A percentile compares a stretch with the other conserved stretches of the same genome.
Evolutionary conservation across 139 green algal genomes (phyloP).

Genomic region (Chloropicon primus): DNA sequence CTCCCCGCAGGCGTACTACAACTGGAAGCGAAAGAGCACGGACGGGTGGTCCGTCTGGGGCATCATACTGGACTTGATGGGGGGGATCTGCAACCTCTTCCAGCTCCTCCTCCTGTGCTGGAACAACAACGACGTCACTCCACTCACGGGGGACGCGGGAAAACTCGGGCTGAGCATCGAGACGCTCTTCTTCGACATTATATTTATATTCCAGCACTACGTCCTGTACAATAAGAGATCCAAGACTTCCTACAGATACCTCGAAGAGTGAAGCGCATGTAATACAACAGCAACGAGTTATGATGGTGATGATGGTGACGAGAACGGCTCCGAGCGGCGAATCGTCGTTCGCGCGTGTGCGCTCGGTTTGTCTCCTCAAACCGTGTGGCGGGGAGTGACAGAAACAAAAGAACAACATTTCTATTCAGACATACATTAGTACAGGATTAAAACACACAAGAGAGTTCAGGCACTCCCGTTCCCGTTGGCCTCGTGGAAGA

Average conservation of each 20-base stretch:
- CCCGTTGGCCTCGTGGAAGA: neutral
- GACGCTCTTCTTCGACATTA: slow-evolving; percentile 37
- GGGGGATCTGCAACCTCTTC: slow-evolving; percentile 30
- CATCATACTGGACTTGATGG: slow-evolving; percentile 40
- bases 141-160: slow-evolving; percentile 25
- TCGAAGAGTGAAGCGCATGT: neutral
- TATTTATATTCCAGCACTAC: slow-evolving; percentile 51
- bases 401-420: too few relatives aligned
- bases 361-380: too few relatives aligned
- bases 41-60: slow-evolving; percentile 33
- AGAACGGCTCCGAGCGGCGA: too few relatives aligned
- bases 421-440: too few relatives aligned
- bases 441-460: neutral
- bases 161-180: slow-evolving; percentile 45
- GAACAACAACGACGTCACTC: slow-evolving; percentile 18
- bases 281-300: too few relatives aligned
- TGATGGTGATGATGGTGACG: too few relatives aligned
- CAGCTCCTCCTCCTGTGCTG: slow-evolving; percentile 34
- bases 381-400: too few relatives aligned
- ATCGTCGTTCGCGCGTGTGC: too few relatives aligned
- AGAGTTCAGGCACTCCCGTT: neutral
- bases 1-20: slow-evolving; percentile 34
- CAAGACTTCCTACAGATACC: neutral
- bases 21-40: slow-evolving; percentile 31
- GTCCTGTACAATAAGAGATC: slow-evolving; percentile 20